phyloP scores from a whole-genome alignment of 1,139 yeast genomes.

The Blastobotrys arbuscula region DNA sequence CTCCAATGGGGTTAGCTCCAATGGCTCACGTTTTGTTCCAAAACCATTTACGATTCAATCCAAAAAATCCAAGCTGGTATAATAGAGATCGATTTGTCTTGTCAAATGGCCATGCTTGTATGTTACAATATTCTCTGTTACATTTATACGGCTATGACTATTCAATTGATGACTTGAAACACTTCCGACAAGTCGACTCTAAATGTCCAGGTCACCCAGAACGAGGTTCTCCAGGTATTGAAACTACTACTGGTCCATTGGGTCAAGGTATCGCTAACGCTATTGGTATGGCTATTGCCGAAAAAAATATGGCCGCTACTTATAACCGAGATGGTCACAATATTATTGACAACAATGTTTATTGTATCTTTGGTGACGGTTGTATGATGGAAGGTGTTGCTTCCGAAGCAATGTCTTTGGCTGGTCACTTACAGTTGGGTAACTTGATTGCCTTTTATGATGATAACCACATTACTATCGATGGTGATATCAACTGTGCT shows the following conservation, averaged over 20 bases:
- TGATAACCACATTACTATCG: conserved; percentile 95
- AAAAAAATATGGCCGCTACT: conserved; percentile 84
- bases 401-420: conserved; percentile 88
- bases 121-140: conserved; percentile 78
- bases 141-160: conserved; percentile 82
- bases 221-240: conserved; percentile 74
- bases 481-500: conserved; percentile 85
- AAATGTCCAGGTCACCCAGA: conserved; percentile 97
- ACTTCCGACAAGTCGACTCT: conserved; percentile 86
- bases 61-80: conserved; percentile 86
- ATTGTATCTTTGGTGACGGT: conserved; percentile 90
- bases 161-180: conserved; percentile 79
- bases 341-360: conserved; percentile 65
- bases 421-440: conserved; percentile 94
- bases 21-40: conserved; percentile 72
- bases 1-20: conserved; percentile 97
- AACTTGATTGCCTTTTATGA: conserved; percentile 96
- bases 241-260: conserved; percentile 97
- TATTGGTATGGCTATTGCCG: conserved; percentile 96
- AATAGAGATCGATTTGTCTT: conserved; percentile 94
- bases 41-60: conserved; percentile 74
- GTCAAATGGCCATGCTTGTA: conserved; percentile 97
- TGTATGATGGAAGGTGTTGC: conserved; percentile 99
- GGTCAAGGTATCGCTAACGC: conserved; percentile 99
- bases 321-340: conserved; percentile 84